Percentiles rank a stretch among this genome's conserved stretches.
Evolutionary conservation across 2,329 filamentous ascomycete species (phyloP).

Genomic region (Claviceps humidiphila): DNA sequence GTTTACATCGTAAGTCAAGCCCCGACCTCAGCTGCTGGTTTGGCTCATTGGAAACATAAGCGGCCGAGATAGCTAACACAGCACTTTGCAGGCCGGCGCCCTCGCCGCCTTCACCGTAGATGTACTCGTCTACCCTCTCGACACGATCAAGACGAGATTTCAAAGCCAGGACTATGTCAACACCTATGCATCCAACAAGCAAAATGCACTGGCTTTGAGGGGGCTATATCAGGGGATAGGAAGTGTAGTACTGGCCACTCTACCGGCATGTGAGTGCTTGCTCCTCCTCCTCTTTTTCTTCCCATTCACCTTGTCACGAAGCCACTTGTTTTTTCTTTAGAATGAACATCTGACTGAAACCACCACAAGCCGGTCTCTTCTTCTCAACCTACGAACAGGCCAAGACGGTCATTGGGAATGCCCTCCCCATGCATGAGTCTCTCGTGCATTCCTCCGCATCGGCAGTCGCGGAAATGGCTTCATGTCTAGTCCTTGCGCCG

Average conservation of each 20-base stretch:
- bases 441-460: conserved; percentile 63
- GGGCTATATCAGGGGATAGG: conserved; percentile 82
- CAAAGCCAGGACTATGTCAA: conserved; percentile 65
- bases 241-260: conserved; percentile 69
- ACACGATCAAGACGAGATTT: conserved; percentile 78
- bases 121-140: conserved; percentile 72
- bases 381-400: conserved; percentile 79
- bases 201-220: conserved; percentile 42
- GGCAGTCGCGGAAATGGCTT: conserved; percentile 65
- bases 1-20: conserved; percentile 18
- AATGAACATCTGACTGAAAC: neutral
- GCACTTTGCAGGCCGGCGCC: conserved; percentile 57
- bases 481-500: conserved; percentile 75
- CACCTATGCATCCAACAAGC: conserved; percentile 46
- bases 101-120: conserved; percentile 78
- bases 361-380: conserved; percentile 57
- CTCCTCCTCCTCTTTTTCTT: neutral
- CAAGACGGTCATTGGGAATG: conserved; percentile 46
- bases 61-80: no score
- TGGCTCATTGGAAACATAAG: no score
- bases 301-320: no score
- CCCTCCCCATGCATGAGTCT: conserved; percentile 48
- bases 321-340: no score
- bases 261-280: conserved; percentile 57
- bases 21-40: neutral